Evolutionary conservation across 495 filamentous ascomycete species (phyloP).

Genomic region (Extremus antarcticus): DNA sequence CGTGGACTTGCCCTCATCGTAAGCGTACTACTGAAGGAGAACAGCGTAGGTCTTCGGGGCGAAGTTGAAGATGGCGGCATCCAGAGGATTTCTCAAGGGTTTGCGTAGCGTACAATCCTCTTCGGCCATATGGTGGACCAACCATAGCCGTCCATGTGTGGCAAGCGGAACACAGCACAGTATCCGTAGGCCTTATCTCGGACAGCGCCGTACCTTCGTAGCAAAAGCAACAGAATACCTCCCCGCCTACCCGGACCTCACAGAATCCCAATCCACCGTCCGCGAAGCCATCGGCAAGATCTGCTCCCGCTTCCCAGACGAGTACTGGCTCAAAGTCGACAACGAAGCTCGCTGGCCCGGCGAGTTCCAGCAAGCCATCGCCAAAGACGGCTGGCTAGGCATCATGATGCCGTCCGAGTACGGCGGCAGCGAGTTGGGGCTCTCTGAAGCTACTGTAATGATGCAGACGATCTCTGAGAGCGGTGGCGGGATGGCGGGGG

Average conservation of each 20-base stretch:
- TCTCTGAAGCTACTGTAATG: constrained; percentile 24
- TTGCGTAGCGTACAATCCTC: not conserved
- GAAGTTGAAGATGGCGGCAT: not conserved
- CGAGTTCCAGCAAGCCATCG: constrained; percentile 22
- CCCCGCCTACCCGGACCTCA: constrained; percentile 21
- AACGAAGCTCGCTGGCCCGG: constrained; percentile 17
- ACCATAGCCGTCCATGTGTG: not conserved
- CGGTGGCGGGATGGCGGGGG: constrained; percentile 22
- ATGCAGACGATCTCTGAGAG: constrained; percentile 27
- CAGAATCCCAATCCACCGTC: constrained; percentile 23
- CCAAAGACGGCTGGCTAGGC: constrained; percentile 25
- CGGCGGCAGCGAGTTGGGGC: constrained; percentile 23
- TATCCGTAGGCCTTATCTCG: not conserved
- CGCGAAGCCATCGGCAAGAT: constrained; percentile 24
- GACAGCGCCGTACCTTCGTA: constrained; percentile 7
- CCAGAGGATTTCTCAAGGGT: not conserved
- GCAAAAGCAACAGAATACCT: constrained; percentile 22
- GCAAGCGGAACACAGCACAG: not conserved
- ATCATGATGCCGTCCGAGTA: constrained; percentile 24
- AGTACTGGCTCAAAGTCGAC: constrained; percentile 24
- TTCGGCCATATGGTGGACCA: not conserved
- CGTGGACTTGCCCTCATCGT: too few species aligned
- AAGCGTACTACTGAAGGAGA: not conserved
- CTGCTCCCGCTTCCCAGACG: constrained; percentile 19
- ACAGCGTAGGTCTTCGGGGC: not conserved